Evolutionary conservation across 2,329 filamentous ascomycete genomes (phyloP), one percentile per base, ranked within the genome.

Genomic region (Colletotrichum tofieldiae): DNA sequence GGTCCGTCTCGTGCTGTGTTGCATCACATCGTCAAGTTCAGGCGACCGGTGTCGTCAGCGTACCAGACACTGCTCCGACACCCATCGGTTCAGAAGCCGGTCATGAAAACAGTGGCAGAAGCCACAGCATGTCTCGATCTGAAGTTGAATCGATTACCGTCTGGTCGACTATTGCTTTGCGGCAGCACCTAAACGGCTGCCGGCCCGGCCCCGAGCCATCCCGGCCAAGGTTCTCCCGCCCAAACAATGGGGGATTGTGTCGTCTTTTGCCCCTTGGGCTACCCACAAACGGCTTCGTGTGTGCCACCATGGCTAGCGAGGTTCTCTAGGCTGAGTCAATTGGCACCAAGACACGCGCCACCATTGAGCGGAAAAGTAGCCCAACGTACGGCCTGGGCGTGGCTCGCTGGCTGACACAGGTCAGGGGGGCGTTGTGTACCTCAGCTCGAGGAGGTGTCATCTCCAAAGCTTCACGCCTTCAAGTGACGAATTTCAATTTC

Each of bases 231-330:
- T 39, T 35, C 32, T 61, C 51, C 23, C 37, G 37, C 37, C n/a
- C 35, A 56, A 45, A 58, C 54, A 45, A 59, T 59, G 43, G 45
- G 45, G 9, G 23, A 64, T 29, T 52, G 51, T 72, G 37, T 54
- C 43, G 43, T 47, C 35, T 23, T 26, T n/a, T 54, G n/a, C 26
- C 41, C 62, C 52, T 65, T 45, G 45, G 18, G 26, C 67, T 45
- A 43, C 9, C 56, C 47, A 59, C 32, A 16, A 9, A 49, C 49
- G n/a, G 47, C 52, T 23, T 59, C 55, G 56, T 39, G 63, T n/a
- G 62, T 62, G 51, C 56, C 59, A 68, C 58, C 54, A 64, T 69
- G 20, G 39, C 45, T 69, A 68, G 65, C 29, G 45, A 72, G 51
- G 55, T 59, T 16, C 51, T 29, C 49, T 20, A 35, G 45, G 51